phyloP scores from a whole-genome alignment of 495 filamentous ascomycete genomes.

The Daldinia loculata region DNA sequence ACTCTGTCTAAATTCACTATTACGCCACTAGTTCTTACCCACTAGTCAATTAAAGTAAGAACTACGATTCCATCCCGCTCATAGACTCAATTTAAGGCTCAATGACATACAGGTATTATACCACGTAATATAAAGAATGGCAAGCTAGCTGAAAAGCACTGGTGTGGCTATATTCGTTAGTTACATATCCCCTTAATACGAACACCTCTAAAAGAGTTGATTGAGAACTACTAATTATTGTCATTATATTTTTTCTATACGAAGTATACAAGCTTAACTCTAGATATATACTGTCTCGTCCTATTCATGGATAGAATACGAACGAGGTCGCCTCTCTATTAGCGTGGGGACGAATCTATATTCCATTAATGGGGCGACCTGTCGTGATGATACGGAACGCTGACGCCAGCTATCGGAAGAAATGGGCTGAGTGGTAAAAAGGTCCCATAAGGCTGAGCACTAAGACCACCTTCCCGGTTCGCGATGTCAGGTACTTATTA shows the following conservation, averaged over 20 bases:
- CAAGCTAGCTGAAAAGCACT: background rate
- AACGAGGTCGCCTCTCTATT: background rate
- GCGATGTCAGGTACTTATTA: background rate
- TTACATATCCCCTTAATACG: background rate
- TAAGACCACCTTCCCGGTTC: background rate
- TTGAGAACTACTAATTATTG: too few species aligned
- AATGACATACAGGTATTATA: background rate
- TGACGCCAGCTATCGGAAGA: conserved; percentile 5
- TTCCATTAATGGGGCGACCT: background rate
- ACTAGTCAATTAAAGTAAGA: background rate
- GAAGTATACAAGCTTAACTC: too few species aligned
- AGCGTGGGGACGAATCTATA: background rate
- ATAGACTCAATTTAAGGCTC: background rate
- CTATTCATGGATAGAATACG: too few species aligned
- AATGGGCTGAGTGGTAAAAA: background rate
- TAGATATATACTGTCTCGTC: too few species aligned
- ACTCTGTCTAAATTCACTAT: background rate
- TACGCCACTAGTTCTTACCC: background rate
- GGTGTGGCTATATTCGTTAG: background rate
- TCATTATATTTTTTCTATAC: too few species aligned
- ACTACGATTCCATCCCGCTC: background rate
- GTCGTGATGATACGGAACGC: background rate
- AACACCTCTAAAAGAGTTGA: too few species aligned
- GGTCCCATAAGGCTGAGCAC: background rate
- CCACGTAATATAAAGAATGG: background rate